Evolutionary conservation across 257 asterid species (phyloP), one percentile per base, ranked within the genome.

Genomic region (Echites panduratus): DNA sequence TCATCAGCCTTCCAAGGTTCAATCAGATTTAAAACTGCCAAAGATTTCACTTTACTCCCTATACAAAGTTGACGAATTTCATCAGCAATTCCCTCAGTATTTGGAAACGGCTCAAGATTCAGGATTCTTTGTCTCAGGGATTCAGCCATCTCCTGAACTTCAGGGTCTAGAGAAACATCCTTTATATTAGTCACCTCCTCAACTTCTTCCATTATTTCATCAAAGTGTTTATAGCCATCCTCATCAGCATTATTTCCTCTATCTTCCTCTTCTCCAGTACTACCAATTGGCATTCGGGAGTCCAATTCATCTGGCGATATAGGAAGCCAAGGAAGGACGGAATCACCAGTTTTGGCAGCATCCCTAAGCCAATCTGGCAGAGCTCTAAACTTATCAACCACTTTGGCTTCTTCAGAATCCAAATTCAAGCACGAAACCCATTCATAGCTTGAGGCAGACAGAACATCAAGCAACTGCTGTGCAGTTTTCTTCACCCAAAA

Each of bases 401-500:
- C 75, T 59, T 48, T 79, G 52, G 77, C 89, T 70, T 85, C 88
- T 70, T 82, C 93, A 26, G 90, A 87, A 56, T 89, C 90, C 83
- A 91, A 80, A 81, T 84, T 80, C 72, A 89, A 78, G 75, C 76
- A 72, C 49, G 93, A 83, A 44, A 87, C 75, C 92, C 89, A 82
- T 50, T 82, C 87, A 70, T 77, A 86, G 70, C 77, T 80, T 13
- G 93, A 83, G 41, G 75, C 70, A 62, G 89, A 84, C 71, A 89
- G 79, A 58, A 80, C 70, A 52, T 89, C 93, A 75, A 89, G 88
- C 84, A 90, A 84, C 74, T 82, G 87, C 12, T 82, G 85, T 57
- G 96, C 97, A 84, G 82, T 81, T 78, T 71, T 90, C 85, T 84
- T 85, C 77, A 87, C 96, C 97, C 91, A 90, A 82, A 88, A 92